These are phyloP conservation scores for Aspergillus pseudonomiae DNA, from an alignment of 2,329 filamentous ascomycete genomes.

Conservation along the genomic window DNA sequence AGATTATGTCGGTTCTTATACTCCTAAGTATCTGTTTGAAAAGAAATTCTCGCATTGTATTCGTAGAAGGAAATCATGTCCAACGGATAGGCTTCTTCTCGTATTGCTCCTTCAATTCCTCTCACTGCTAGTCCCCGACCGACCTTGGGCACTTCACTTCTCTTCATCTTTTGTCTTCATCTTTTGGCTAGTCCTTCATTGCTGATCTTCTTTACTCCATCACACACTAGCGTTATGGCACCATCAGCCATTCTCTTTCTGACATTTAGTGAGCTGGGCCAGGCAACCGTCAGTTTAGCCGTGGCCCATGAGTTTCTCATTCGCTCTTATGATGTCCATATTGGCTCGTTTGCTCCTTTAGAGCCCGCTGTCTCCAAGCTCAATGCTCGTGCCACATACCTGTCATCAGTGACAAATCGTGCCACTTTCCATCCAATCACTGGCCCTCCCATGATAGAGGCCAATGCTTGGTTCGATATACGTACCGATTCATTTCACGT, in stretches of 20 bases:
- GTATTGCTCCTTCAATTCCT: neutral
- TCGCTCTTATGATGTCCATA: constrained; percentile 41
- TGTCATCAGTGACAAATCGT: constrained; percentile 6
- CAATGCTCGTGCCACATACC: constrained; percentile 17
- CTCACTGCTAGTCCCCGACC: neutral
- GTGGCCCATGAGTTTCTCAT: constrained; percentile 40
- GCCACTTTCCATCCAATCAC: constrained; percentile 31
- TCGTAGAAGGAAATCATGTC: neutral
- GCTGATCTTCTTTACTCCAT: neutral
- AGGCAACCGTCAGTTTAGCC: constrained; percentile 47
- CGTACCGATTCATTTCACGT: constrained; percentile 10
- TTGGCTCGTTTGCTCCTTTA: constrained; percentile 43
- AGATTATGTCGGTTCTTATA: neutral
- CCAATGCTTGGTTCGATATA: constrained; percentile 4
- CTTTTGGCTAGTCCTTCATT: neutral
- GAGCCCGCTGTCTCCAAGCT: constrained; percentile 26
- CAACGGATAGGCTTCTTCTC: neutral
- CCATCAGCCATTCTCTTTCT: constrained; percentile 40
- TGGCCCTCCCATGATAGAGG: constrained; percentile 25
- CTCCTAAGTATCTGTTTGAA: neutral
- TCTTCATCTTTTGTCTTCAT: neutral
- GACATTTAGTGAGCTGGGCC: constrained; percentile 46
- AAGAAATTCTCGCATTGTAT: neutral
- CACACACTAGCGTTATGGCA: constrained; percentile 10
- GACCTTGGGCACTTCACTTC: neutral